These are phyloP conservation scores for Moringa oleifera DNA, from an alignment of 345 rosid genomes.

Conservation along the genomic window DNA sequence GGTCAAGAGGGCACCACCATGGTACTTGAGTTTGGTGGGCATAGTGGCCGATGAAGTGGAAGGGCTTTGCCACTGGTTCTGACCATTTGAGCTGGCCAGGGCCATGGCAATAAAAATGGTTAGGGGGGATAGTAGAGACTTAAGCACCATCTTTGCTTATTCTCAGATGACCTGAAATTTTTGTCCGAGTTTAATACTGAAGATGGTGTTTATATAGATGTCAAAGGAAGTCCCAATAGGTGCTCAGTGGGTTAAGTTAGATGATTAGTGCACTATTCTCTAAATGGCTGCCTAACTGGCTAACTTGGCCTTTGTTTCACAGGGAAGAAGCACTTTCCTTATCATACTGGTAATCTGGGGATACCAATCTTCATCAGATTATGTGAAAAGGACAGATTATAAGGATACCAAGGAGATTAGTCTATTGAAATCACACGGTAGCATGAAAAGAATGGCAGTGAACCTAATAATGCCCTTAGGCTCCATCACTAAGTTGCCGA, in stretches of 20 bases:
- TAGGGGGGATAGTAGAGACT: conserved; percentile 4
- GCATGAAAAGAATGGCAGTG: too few relatives aligned
- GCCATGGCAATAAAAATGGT: background rate
- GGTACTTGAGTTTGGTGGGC: conserved; percentile 13
- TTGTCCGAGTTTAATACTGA: background rate
- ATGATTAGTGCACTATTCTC: conserved; percentile 1
- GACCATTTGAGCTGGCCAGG: conserved; percentile 6
- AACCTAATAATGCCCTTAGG: background rate
- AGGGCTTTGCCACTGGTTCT: background rate
- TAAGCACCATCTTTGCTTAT: conserved; percentile 1
- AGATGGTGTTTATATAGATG: background rate
- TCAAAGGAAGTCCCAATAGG: background rate
- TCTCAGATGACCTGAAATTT: background rate
- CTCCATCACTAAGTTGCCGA: background rate
- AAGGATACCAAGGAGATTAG: too few relatives aligned
- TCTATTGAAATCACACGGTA: too few relatives aligned
- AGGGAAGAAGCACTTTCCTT: background rate
- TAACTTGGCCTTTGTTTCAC: background rate
- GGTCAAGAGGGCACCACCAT: conserved; percentile 22
- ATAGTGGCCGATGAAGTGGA: background rate
- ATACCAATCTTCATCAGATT: too few relatives aligned
- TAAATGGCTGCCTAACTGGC: background rate
- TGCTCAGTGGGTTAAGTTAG: background rate
- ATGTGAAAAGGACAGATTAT: background rate
- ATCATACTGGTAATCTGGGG: too few relatives aligned